Evolutionary conservation across 768 basidiomycete genomes (phyloP).

Genomic region (Hericium rajendrae): DNA sequence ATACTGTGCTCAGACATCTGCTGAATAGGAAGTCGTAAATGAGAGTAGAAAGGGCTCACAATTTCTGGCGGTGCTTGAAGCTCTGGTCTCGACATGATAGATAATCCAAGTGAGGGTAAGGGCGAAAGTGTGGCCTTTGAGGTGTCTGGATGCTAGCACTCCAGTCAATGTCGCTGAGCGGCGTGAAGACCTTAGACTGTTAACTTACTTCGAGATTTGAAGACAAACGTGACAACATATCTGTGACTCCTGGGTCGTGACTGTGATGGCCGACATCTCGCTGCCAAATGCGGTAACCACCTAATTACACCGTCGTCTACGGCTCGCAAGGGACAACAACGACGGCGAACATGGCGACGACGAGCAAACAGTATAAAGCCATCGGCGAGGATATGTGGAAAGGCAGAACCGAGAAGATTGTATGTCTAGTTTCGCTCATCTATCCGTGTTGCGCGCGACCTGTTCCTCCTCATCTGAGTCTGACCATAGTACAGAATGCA

Average conservation of each 20-base stretch:
- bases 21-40: not conserved
- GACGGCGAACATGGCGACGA: conserved; percentile 47
- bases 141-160: no score
- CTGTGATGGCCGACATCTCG: no score
- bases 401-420: conserved; percentile 87
- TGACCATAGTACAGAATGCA: conserved; percentile 60
- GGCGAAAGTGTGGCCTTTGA: no score
- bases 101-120: not conserved
- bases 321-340: not conserved
- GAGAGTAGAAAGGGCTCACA: conserved; percentile 35
- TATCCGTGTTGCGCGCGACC: not conserved
- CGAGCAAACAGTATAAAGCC: conserved; percentile 76
- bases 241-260: no score
- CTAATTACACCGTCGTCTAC: not conserved
- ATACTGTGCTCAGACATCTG: conserved; percentile 44
- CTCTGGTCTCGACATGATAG: conserved; percentile 50
- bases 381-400: conserved; percentile 97
- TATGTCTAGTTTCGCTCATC: conserved; percentile 20
- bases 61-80: conserved; percentile 59
- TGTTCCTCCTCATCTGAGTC: conserved; percentile 10
- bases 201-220: no score
- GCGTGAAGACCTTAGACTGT: no score
- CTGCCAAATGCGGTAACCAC: not conserved
- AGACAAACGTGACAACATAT: no score
- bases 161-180: no score